These are phyloP conservation scores for Fusarium sp. DNA, from an alignment of 2,329 filamentous ascomycete genomes.

Conservation along the genomic window DNA sequence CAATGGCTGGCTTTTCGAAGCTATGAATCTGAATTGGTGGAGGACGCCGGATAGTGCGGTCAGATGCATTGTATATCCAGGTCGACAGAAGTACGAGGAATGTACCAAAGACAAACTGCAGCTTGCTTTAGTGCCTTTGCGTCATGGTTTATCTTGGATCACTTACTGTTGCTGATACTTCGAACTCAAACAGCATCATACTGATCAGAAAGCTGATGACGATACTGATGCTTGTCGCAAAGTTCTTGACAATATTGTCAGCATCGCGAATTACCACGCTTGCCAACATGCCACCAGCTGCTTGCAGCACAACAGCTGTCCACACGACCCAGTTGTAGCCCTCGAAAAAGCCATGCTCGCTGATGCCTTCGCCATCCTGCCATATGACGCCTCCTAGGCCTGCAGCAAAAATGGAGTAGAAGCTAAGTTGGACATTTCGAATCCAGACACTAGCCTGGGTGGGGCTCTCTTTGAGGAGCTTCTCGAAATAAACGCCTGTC, in stretches of 20 bases:
- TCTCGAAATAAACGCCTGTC: conserved; percentile 90
- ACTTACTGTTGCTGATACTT: conserved; percentile 78
- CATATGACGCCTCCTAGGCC: conserved; percentile 87
- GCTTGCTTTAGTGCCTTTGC: conserved; percentile 7
- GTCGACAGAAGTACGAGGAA: conserved; percentile 82
- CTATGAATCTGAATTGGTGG: conserved; percentile 75
- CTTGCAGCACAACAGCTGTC: conserved; percentile 85
- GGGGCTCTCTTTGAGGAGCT: conserved; percentile 88
- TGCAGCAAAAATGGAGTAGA: conserved; percentile 93
- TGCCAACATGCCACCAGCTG: conserved; percentile 84
- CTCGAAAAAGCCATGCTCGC: conserved; percentile 88
- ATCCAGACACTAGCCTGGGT: conserved; percentile 86
- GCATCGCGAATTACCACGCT: conserved; percentile 57
- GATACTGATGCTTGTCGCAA: conserved; percentile 92
- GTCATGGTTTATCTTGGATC: neutral
- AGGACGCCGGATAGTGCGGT: conserved; percentile 67
- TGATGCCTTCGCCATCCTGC: conserved; percentile 87
- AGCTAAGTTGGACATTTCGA: conserved; percentile 92
- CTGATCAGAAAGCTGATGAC: conserved; percentile 88
- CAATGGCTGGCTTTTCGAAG: conserved; percentile 80
- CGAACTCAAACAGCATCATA: conserved; percentile 85
- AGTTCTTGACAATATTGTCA: conserved; percentile 89
- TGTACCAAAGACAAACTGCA: conserved; percentile 85
- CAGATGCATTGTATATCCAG: conserved; percentile 82
- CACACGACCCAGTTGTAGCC: conserved; percentile 95